phyloP scores from a whole-genome alignment of 192 early-diverging fungal genomes.

The Umbelopsis sp. region DNA sequence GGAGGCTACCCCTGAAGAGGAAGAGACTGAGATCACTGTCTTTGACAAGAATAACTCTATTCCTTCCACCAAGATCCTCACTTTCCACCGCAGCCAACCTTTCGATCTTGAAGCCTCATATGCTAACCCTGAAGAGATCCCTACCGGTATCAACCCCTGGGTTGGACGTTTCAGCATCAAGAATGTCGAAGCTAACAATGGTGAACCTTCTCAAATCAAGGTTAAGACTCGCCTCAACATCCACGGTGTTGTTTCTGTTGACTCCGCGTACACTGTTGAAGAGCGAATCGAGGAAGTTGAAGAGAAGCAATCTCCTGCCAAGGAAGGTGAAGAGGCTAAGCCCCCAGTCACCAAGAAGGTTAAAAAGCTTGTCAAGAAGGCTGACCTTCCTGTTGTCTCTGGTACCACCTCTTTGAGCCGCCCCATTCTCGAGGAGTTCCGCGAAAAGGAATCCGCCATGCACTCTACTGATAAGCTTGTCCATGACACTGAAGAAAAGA shows the following conservation, averaged over 20 bases:
- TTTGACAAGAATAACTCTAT: slow-evolving; percentile 86
- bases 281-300: slow-evolving; percentile 85
- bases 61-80: slow-evolving; percentile 89
- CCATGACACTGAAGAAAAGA: slow-evolving; percentile 88
- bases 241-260: slow-evolving; percentile 80
- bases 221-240: slow-evolving; percentile 90
- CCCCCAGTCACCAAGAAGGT: slow-evolving; percentile 73
- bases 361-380: slow-evolving; percentile 91
- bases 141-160: slow-evolving; percentile 75
- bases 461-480: slow-evolving; percentile 82
- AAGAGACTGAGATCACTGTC: slow-evolving; percentile 82
- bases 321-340: slow-evolving; percentile 60
- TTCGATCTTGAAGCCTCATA: slow-evolving; percentile 87
- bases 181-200: slow-evolving; percentile 72
- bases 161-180: slow-evolving; percentile 88
- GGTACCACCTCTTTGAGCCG: slow-evolving; percentile 62
- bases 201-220: slow-evolving; percentile 81
- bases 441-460: slow-evolving; percentile 88
- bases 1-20: slow-evolving; percentile 76
- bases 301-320: slow-evolving; percentile 54
- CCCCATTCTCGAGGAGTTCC: slow-evolving; percentile 62
- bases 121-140: slow-evolving; percentile 67
- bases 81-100: slow-evolving; percentile 85
- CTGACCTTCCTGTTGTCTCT: slow-evolving; percentile 74
- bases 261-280: slow-evolving; percentile 86